Percentiles rank a stretch among this genome's conserved stretches.
phyloP scores from a whole-genome alignment of 2,329 filamentous ascomycete species.

The Diaporthe vaccinii region DNA sequence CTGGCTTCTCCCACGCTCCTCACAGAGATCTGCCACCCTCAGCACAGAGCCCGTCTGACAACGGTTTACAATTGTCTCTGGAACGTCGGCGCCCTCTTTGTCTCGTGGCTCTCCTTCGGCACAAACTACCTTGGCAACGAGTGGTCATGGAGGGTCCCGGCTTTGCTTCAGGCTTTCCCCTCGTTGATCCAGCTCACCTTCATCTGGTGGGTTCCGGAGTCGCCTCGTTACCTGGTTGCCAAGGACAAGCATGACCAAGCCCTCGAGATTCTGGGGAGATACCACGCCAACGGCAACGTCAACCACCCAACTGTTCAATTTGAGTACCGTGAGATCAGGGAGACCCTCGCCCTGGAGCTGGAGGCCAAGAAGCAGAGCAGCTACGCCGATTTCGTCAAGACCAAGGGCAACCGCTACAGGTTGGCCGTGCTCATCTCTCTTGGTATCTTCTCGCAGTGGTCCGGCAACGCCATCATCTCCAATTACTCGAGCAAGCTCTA shows the following conservation, averaged over 20 bases:
- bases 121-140: slow-evolving; percentile 60
- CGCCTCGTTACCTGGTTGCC: slow-evolving; percentile 57
- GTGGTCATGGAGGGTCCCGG: slow-evolving; percentile 67
- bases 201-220: slow-evolving; percentile 67
- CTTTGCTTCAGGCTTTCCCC: slow-evolving; percentile 62
- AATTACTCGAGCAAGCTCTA: slow-evolving; percentile 71
- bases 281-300: slow-evolving; percentile 68
- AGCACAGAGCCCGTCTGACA: slow-evolving; percentile 62
- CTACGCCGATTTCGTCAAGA: slow-evolving; percentile 67
- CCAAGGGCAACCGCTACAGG: slow-evolving; percentile 69
- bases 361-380: slow-evolving; percentile 60
- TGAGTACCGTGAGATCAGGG: slow-evolving; percentile 71
- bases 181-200: slow-evolving; percentile 62
- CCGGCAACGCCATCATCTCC: slow-evolving; percentile 70
- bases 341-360: slow-evolving; percentile 67
- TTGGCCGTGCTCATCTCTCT: slow-evolving; percentile 66
- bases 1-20: slow-evolving; percentile 66
- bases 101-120: slow-evolving; percentile 64
- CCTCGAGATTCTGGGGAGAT: slow-evolving; percentile 65
- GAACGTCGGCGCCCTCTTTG: slow-evolving; percentile 63
- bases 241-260: slow-evolving; percentile 62
- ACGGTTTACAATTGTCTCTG: slow-evolving; percentile 69
- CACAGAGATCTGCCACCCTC: slow-evolving; percentile 67
- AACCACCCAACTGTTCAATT: slow-evolving; percentile 68
- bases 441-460: slow-evolving; percentile 72